phyloP scores from a whole-genome alignment of 2,329 filamentous ascomycete genomes.

The Hirsutella rhossiliensis region DNA sequence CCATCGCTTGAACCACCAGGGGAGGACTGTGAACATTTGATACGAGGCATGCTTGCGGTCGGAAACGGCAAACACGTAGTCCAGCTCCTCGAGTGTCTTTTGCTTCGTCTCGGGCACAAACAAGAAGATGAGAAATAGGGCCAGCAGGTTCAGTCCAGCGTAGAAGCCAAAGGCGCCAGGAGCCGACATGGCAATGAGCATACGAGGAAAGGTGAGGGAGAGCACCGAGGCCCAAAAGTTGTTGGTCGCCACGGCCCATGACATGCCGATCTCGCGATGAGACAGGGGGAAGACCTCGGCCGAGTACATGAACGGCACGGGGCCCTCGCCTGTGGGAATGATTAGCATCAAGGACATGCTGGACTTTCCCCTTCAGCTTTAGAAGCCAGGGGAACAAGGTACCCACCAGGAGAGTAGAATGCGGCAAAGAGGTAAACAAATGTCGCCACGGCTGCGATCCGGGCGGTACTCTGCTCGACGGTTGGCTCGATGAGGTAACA shows the following conservation, averaged over 20 bases:
- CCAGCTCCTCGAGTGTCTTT: slow-evolving; percentile 36
- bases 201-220: slow-evolving; percentile 18
- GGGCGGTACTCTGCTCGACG: slow-evolving; percentile 6
- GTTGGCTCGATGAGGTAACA: slow-evolving; percentile 12
- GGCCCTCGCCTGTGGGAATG: slow-evolving; percentile 16
- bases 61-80: slow-evolving; percentile 33
- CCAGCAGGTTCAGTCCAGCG: slow-evolving; percentile 32
- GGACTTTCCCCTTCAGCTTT: no score
- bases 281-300: slow-evolving; percentile 25
- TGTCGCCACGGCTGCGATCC: slow-evolving; percentile 19
- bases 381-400: not conserved
- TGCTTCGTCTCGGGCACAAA: slow-evolving; percentile 39
- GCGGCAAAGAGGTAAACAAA: slow-evolving; percentile 25
- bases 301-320: slow-evolving; percentile 25
- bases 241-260: slow-evolving; percentile 24
- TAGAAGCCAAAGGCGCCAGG: slow-evolving; percentile 29
- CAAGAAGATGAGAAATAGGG: slow-evolving; percentile 34
- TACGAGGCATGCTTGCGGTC: slow-evolving; percentile 26
- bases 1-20: slow-evolving; percentile 1
- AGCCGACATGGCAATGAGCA: slow-evolving; percentile 17
- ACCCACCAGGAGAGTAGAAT: slow-evolving; percentile 16
- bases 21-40: slow-evolving; percentile 13
- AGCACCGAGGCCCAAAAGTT: slow-evolving; percentile 13
- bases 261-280: slow-evolving; percentile 25
- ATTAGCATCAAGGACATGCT: not conserved